Conservation (phyloP, 768 basidiomycete species). For the Leccinum disarticulatum region DNA sequence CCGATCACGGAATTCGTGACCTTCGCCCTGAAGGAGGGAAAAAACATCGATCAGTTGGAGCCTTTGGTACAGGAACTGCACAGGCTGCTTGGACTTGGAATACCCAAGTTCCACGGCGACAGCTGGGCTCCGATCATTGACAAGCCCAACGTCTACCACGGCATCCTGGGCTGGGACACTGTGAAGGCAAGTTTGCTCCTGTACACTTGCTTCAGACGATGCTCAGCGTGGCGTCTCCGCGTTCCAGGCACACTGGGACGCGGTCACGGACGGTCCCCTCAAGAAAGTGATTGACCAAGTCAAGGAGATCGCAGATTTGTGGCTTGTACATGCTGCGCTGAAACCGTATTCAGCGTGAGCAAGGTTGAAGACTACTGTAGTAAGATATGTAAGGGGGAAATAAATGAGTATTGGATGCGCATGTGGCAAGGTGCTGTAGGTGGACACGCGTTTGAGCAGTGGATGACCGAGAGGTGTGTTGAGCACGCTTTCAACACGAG, state of each 20-base stretch:
- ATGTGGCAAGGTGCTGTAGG: slow-evolving; percentile 9
- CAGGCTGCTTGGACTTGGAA: slow-evolving; percentile 14
- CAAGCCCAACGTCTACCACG: slow-evolving; percentile 23
- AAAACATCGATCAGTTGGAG: slow-evolving; percentile 17
- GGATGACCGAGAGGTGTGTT: slow-evolving; percentile 10
- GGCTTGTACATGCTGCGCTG: slow-evolving; percentile 32
- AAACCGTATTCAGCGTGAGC: slow-evolving; percentile 11
- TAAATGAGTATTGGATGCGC: neutral
- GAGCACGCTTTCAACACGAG: slow-evolving; percentile 35
- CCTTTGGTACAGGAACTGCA: slow-evolving; percentile 27
- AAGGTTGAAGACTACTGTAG: neutral
- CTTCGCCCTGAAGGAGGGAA: slow-evolving; percentile 29
- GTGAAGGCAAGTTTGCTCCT: slow-evolving; percentile 25
- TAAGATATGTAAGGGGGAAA: neutral
- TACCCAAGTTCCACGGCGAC: slow-evolving; percentile 28
- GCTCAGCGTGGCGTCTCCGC: slow-evolving; percentile 1
- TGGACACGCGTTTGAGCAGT: slow-evolving; percentile 11
- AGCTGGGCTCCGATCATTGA: slow-evolving; percentile 28
- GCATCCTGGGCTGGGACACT: slow-evolving; percentile 39
- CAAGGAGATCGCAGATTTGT: slow-evolving; percentile 28
- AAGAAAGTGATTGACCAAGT: slow-evolving; percentile 30
- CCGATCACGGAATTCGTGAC: slow-evolving; percentile 36
- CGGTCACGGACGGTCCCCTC: slow-evolving; percentile 29
- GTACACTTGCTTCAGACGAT: neutral
- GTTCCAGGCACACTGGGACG: slow-evolving; percentile 36